Base-by-base conservation (phyloP, 2,329 filamentous ascomycete genomes). In the Ophiostoma himal-ulmi region DNA sequence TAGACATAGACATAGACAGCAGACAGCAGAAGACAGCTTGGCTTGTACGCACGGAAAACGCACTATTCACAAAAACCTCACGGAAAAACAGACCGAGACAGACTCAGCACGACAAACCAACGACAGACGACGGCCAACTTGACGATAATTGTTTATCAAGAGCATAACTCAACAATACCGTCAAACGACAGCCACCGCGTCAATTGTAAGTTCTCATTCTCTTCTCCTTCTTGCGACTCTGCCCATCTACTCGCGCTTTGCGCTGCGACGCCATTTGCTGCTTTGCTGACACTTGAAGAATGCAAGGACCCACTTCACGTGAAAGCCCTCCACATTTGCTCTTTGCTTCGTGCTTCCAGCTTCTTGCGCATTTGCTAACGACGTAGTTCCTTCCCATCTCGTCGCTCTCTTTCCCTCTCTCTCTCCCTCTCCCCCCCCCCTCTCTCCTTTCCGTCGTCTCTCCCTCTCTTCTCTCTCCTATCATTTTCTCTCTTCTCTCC, bases 241-340 rank as follows among this genome's bases (percentile, higher is more conserved):
- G 57, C 26, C 26, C 14, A 11, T 34, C n/a, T 30, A 2, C 30
- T 30, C 30, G 30, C 57, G 26, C 57, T 62, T 17, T 62, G 57
- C 57, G 26, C 57, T 62, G 22, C 57, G 26, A 30, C 13, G 57
- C 57, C 57, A 62, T 62, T 62, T 62, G 57, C 22, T 57, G n/a
- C 22, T 13, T 26, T 30, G n/a, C n/a, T n/a, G 60, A 20, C 64
- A 17, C 36, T 44, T 48, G 3, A n/a, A 22, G 37, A 44, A 22
- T n/a, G 65, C 65, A 39, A 11, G 26, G 62, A 14, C 65, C 65
- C 65, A 67, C 65, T 67, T 67, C 65, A 67, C 65, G 65, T 67
- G 65, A 67, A 67, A 67, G 65, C 34, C 65, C 39, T 37, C 37
- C 22, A 62, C 30, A 11, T 62, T 57, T 22, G 5, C 26, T 65